Evolutionary conservation across 805 yeast species (phyloP).

Genomic region (Candida suzukii): DNA sequence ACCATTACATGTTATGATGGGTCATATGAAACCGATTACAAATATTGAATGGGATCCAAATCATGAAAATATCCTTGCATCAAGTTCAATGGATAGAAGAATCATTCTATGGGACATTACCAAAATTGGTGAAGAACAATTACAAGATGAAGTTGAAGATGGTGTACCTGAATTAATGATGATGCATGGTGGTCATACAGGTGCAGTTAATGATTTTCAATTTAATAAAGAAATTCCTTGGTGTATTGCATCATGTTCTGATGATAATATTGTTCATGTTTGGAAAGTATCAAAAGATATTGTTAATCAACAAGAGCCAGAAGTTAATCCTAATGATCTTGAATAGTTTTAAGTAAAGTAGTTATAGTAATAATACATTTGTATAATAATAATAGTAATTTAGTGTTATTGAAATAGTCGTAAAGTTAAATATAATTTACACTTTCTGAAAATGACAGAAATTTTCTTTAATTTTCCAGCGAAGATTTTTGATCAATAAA

Average conservation of each 20-base stretch:
- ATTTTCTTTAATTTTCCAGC: too few relatives aligned
- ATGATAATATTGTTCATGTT: constrained; percentile 52
- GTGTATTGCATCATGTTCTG: constrained; percentile 62
- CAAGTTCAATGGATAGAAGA: constrained; percentile 72
- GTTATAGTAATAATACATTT: too few relatives aligned
- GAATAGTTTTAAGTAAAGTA: too few relatives aligned
- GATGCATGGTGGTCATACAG: constrained; percentile 92
- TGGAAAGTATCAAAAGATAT: constrained; percentile 40
- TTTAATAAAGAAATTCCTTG: constrained; percentile 71
- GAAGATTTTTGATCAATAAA: too few relatives aligned
- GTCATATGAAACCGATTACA: constrained; percentile 70
- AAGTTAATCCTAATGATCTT: constrained; percentile 6
- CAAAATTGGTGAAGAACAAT: constrained; percentile 78
- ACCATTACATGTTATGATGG: constrained; percentile 66
- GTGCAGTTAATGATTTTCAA: constrained; percentile 64
- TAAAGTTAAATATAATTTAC: too few relatives aligned
- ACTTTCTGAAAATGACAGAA: too few relatives aligned
- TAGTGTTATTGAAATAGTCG: too few relatives aligned
- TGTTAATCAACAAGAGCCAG: constrained; percentile 17
- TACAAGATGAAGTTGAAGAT: constrained; percentile 83
- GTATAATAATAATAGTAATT: too few relatives aligned
- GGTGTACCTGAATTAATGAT: constrained; percentile 83
- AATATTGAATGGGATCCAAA: constrained; percentile 73
- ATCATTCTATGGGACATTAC: constrained; percentile 75
- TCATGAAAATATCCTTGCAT: constrained; percentile 68